Conservation (phyloP, 2,329 filamentous ascomycete genomes). For the Scorias spongiosa region DNA sequence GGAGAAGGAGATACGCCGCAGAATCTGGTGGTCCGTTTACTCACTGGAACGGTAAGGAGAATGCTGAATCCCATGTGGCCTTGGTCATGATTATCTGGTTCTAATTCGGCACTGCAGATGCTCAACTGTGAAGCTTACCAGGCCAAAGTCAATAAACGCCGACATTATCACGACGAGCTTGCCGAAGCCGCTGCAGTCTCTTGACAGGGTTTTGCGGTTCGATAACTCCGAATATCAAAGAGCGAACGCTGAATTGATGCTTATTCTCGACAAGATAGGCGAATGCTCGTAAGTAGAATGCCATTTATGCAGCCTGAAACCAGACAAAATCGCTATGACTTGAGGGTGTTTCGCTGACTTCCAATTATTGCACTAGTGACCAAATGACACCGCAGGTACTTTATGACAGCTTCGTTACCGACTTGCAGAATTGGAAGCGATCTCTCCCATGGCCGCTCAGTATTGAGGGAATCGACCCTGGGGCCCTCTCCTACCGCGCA, state of each 20-base stretch:
- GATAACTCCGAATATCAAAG: conserved; percentile 1
- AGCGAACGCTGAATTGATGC: conserved; percentile 1
- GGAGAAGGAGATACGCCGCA: conserved; percentile 23
- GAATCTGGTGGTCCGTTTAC: conserved; percentile 2
- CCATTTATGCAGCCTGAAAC: neutral
- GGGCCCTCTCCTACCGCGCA: neutral
- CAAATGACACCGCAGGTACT: neutral
- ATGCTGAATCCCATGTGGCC: too few relatives aligned
- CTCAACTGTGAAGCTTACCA: conserved; percentile 2
- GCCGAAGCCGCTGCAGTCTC: neutral
- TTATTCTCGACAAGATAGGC: conserved; percentile 1
- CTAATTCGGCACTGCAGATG: neutral
- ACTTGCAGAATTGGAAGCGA: conserved; percentile 1
- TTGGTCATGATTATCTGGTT: too few relatives aligned
- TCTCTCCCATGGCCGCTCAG: neutral
- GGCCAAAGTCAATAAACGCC: conserved; percentile 1
- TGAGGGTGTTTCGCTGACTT: too few relatives aligned
- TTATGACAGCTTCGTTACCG: neutral
- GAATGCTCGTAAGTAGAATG: neutral
- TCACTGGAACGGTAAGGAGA: conserved; percentile 1
- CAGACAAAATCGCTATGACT: neutral
- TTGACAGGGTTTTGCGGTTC: conserved; percentile 1
- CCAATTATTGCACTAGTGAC: neutral
- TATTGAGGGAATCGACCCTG: neutral
- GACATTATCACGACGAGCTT: neutral